These are phyloP conservation scores for Pseudocercospora crystallina DNA, from an alignment of 2,329 filamentous ascomycete species.

Conservation along the genomic window DNA sequence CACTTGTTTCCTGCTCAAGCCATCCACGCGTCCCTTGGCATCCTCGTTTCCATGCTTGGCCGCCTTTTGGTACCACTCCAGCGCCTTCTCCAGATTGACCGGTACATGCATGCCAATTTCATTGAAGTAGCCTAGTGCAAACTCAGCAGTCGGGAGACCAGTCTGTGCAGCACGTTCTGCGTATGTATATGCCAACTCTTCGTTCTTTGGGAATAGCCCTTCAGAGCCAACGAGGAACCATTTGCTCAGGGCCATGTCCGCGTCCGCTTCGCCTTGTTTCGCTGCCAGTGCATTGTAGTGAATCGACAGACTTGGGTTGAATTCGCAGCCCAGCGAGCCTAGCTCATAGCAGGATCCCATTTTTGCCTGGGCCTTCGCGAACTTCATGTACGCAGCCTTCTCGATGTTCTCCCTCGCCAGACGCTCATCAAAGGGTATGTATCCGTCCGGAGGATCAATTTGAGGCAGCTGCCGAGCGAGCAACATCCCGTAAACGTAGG, in stretches of 20 bases:
- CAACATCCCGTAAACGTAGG: constrained; percentile 87
- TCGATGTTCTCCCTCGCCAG: constrained; percentile 85
- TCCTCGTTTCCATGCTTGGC: constrained; percentile 90
- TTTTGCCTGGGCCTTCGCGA: constrained; percentile 93
- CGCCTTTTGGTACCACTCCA: constrained; percentile 86
- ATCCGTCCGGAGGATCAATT: constrained; percentile 72
- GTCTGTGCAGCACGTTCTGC: constrained; percentile 80
- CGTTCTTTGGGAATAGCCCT: constrained; percentile 89
- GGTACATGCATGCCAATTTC: constrained; percentile 92
- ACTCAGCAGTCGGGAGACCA: constrained; percentile 86
- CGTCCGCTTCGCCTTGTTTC: constrained; percentile 87
- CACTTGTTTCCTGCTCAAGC: constrained; percentile 72
- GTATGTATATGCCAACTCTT: constrained; percentile 87
- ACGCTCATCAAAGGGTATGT: constrained; percentile 69
- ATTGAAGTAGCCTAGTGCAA: constrained; percentile 95
- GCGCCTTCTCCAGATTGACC: constrained; percentile 78
- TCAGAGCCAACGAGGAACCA: constrained; percentile 98
- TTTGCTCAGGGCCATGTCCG: constrained; percentile 93
- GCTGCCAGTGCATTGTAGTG: constrained; percentile 95
- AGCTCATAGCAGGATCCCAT: constrained; percentile 96
- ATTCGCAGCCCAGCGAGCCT: constrained; percentile 89
- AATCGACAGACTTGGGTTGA: constrained; percentile 85
- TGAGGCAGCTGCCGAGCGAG: constrained; percentile 88
- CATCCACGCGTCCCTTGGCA: constrained; percentile 76
- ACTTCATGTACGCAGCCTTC: constrained; percentile 92